Conservation (phyloP, 495 filamentous ascomycete genomes). For the Annulohypoxylon bovei region DNA sequence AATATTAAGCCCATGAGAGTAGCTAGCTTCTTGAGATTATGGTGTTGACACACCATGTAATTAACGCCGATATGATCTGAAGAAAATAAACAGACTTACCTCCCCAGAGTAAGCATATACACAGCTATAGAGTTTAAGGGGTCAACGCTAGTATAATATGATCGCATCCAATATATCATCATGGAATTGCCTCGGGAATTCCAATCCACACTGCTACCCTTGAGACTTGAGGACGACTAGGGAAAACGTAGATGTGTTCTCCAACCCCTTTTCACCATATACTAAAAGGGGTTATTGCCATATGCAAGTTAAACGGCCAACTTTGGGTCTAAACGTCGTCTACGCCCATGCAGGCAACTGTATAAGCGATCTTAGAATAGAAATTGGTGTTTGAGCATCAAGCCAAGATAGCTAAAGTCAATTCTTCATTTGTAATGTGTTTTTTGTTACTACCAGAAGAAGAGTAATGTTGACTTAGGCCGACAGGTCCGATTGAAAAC, state of each 20-base stretch:
- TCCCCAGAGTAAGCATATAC: neutral
- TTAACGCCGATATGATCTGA: neutral
- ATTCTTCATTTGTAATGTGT: neutral
- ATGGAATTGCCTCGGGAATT: neutral
- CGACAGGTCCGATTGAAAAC: neutral
- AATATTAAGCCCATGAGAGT: neutral
- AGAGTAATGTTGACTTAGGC: neutral
- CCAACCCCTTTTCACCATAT: neutral
- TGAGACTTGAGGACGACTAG: neutral
- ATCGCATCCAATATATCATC: neutral
- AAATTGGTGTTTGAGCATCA: neutral
- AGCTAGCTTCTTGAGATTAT: neutral
- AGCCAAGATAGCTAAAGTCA: neutral
- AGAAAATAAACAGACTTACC: neutral
- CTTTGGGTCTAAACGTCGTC: neutral
- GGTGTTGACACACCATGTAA: neutral
- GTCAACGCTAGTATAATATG: neutral
- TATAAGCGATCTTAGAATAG: neutral
- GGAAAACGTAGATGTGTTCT: too few relatives aligned
- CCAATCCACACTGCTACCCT: neutral
- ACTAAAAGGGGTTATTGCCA: neutral
- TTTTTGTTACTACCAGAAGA: neutral
- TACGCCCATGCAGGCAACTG: neutral
- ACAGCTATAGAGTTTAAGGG: neutral
- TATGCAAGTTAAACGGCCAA: neutral